phyloP scores from a whole-genome alignment of 1,139 yeast genomes.

The Groenewaldozyma auringiensis region DNA sequence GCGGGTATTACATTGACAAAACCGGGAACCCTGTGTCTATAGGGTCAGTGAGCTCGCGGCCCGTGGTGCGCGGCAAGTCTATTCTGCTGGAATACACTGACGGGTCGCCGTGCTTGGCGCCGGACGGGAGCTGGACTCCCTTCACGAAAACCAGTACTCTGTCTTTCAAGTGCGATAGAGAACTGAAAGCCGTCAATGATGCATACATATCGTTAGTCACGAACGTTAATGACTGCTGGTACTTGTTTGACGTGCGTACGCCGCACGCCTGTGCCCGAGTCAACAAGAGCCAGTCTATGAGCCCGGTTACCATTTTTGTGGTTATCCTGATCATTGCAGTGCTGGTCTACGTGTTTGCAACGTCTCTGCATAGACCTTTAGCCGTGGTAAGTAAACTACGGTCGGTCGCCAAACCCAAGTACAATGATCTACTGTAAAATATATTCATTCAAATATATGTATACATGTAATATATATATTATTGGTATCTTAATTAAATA shows the following conservation, averaged over 20 bases:
- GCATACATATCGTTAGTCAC: slow-evolving; percentile 70
- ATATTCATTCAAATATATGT: neutral
- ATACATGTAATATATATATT: neutral
- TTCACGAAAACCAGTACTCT: slow-evolving; percentile 57
- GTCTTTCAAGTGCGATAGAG: slow-evolving; percentile 75
- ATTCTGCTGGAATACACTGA: slow-evolving; percentile 60
- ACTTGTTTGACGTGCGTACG: slow-evolving; percentile 77
- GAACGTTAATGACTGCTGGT: slow-evolving; percentile 65
- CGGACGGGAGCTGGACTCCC: slow-evolving; percentile 36
- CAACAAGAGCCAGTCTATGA: slow-evolving; percentile 35
- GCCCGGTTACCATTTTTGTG: slow-evolving; percentile 25
- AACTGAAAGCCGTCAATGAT: slow-evolving; percentile 40
- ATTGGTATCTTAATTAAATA: slow-evolving; percentile 3
- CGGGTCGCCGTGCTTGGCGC: slow-evolving; percentile 60
- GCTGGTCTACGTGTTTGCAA: slow-evolving; percentile 25
- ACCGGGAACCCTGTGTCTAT: slow-evolving; percentile 47
- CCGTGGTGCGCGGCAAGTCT: slow-evolving; percentile 64
- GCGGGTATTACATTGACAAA: slow-evolving; percentile 59
- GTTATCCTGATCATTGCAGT: slow-evolving; percentile 31
- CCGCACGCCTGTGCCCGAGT: slow-evolving; percentile 86
- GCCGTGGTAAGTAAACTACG: slow-evolving; percentile 8
- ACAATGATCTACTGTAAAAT: neutral
- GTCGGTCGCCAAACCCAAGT: slow-evolving; percentile 3
- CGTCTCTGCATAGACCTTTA: slow-evolving; percentile 14
- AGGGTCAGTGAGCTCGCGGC: slow-evolving; percentile 43